Base-by-base conservation (phyloP, 73 alveolate species). In the Durusdinium trenchii region DNA sequence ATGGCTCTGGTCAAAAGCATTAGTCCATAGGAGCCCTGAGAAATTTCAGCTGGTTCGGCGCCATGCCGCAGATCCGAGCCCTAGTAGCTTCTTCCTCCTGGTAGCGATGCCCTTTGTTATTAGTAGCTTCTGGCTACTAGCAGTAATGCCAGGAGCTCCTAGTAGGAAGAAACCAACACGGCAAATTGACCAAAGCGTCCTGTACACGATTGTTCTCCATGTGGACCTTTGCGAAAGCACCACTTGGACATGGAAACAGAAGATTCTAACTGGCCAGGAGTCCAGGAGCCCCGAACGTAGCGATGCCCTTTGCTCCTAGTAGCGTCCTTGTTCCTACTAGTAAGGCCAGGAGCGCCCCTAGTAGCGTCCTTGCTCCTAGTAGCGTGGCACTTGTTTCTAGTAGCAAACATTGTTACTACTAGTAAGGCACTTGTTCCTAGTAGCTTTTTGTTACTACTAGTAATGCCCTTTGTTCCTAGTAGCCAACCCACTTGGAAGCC, bases 121-220 rank as follows among this genome's bases (percentile, higher is more conserved):
- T 16, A 16, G 23, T 16, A 57, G 69, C 23, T 23, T 57, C 30
- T 60, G 73, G 18, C 23, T 57, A 23, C n/a, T n/a, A n/a, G n/a
- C n/a, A n/a, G n/a, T n/a, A n/a, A n/a, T n/a, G n/a, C n/a, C n/a
- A n/a, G n/a, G n/a, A n/a, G n/a, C n/a, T n/a, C n/a, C n/a, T n/a
- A n/a, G n/a, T n/a, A n/a, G n/a, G n/a, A n/a, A n/a, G n/a, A n/a
- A n/a, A n/a, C n/a, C n/a, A n/a, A n/a, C n/a, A n/a, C n/a, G n/a
- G n/a, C n/a, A n/a, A n/a, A n/a, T n/a, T n/a, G n/a, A n/a, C n/a
- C n/a, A n/a, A n/a, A 9, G 89, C 18, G 54, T 78, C 98, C 98
- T 91, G 98, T 35, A 91, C 89, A 35, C 98, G 71, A 40, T 91
- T 91, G 90, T 91, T 40, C 89, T 91, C 82, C 98, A 91, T 47